Evolutionary conservation across 371 early-diverging fungal species (phyloP).

Genomic region (Basidiobolus heterosporus): DNA sequence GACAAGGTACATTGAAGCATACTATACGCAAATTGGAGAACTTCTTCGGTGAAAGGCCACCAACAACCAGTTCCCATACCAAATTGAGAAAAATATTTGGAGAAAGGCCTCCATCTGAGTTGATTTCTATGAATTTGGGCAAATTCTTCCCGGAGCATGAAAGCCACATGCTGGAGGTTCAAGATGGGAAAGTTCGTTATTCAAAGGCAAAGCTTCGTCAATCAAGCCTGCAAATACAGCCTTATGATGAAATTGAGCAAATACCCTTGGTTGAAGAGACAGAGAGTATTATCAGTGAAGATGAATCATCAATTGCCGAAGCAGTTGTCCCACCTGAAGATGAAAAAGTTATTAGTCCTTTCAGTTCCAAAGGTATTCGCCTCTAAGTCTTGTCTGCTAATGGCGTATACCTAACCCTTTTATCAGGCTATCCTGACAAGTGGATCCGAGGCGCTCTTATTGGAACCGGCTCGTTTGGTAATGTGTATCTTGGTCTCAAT

Average conservation of each 20-base stretch:
- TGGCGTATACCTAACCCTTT: too few species aligned
- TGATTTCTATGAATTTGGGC: conserved; percentile 70
- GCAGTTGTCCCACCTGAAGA: conserved; percentile 10
- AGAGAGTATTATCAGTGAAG: conserved; percentile 9
- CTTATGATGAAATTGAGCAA: conserved; percentile 7
- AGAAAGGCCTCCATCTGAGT: conserved; percentile 81
- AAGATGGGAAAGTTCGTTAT: conserved; percentile 9
- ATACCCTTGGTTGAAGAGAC: conserved; percentile 3
- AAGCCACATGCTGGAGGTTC: conserved; percentile 13
- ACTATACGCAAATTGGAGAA: conserved; percentile 2
- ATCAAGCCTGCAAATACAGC: conserved; percentile 9
- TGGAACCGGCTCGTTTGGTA: conserved; percentile 93
- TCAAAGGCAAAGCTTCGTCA: conserved; percentile 9
- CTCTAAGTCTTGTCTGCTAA: too few species aligned
- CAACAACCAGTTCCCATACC: not conserved
- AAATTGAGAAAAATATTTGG: conserved; percentile 50
- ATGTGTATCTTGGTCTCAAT: conserved; percentile 85
- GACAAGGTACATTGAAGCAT: conserved; percentile 24
- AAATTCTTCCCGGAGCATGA: conserved; percentile 66
- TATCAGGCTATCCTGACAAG: too few species aligned
- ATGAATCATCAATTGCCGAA: conserved; percentile 14
- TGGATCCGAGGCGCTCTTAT: conserved; percentile 86
- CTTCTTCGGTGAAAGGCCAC: conserved; percentile 1
- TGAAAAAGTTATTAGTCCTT: not conserved
- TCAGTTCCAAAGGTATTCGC: not conserved